phyloP scores from a whole-genome alignment of 129 eudicot species.

The Pittosporum tobira region DNA sequence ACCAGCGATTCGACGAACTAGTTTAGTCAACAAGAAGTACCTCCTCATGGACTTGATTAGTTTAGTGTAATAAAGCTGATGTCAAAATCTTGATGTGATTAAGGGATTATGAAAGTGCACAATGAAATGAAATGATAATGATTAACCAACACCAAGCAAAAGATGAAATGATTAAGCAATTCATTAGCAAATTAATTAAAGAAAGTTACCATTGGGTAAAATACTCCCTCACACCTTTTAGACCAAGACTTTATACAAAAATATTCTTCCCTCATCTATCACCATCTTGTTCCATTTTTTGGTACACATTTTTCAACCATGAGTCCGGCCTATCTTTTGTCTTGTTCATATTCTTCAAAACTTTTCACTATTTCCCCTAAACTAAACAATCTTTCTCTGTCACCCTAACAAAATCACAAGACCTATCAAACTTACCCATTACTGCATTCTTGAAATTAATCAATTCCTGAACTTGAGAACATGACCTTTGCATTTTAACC shows the following conservation, averaged over 20 bases:
- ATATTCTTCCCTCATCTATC: conserved; percentile 3
- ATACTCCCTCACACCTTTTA: background rate
- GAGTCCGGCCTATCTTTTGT: background rate
- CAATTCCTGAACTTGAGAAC: conserved; percentile 65
- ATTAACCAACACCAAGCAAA: no score
- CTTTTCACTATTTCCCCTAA: background rate
- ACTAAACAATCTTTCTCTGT: background rate
- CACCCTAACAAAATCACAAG: conserved; percentile 25
- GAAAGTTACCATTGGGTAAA: background rate
- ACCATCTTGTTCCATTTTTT: conserved; percentile 11
- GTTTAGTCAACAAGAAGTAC: no score
- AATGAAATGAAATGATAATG: no score
- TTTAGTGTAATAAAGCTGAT: no score
- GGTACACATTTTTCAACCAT: conserved; percentile 1
- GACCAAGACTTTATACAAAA: conserved; percentile 13
- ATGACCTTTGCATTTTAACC: conserved; percentile 66
- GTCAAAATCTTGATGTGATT: no score
- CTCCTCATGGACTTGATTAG: no score
- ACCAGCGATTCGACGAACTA: no score
- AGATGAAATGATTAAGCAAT: background rate
- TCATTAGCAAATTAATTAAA: background rate
- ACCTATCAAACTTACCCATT: conserved; percentile 48
- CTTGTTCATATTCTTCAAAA: background rate
- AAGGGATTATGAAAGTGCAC: no score
- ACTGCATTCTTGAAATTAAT: conserved; percentile 56